Evolutionary conservation across 179 eudicot species (phyloP).

Genomic region (Silene noctiflora): DNA sequence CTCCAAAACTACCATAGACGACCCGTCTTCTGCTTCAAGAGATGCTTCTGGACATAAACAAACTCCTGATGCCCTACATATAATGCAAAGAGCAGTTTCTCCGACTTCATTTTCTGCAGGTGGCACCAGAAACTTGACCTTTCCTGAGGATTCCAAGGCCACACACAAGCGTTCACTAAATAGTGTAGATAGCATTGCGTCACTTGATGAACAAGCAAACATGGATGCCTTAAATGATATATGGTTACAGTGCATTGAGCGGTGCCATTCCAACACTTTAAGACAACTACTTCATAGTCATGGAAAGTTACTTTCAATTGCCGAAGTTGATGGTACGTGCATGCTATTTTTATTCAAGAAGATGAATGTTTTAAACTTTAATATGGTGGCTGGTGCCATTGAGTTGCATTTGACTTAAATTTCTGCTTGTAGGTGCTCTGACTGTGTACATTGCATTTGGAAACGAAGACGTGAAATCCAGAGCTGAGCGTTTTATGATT

Average conservation of each 20-base stretch:
- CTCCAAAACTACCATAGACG: conserved; percentile 74
- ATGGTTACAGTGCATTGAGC: conserved; percentile 79
- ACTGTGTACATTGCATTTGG: conserved; percentile 74
- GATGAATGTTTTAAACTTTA: not conserved
- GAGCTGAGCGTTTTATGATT: conserved; percentile 88
- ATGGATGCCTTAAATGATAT: conserved; percentile 57
- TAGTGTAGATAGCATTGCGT: conserved; percentile 34
- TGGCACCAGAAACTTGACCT: conserved; percentile 26
- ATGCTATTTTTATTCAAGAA: not conserved
- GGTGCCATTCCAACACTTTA: conserved; percentile 86
- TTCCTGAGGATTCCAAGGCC: conserved; percentile 37
- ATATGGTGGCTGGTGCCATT: too few relatives aligned
- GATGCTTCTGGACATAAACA: conserved; percentile 49
- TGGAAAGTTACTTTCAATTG: conserved; percentile 78
- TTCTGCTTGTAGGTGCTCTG: conserved; percentile 50
- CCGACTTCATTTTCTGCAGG: conserved; percentile 39
- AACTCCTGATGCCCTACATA: conserved; percentile 37
- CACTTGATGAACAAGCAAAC: conserved; percentile 37
- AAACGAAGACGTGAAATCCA: conserved; percentile 61
- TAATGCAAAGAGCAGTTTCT: conserved; percentile 41
- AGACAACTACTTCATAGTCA: conserved; percentile 67
- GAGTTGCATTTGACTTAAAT: conserved; percentile 13
- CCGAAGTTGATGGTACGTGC: conserved; percentile 74
- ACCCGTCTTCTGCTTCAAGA: conserved; percentile 54
- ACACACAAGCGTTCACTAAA: conserved; percentile 39